Base-by-base conservation (phyloP, 345 rosid species). In the Melastoma malabathricum region DNA sequence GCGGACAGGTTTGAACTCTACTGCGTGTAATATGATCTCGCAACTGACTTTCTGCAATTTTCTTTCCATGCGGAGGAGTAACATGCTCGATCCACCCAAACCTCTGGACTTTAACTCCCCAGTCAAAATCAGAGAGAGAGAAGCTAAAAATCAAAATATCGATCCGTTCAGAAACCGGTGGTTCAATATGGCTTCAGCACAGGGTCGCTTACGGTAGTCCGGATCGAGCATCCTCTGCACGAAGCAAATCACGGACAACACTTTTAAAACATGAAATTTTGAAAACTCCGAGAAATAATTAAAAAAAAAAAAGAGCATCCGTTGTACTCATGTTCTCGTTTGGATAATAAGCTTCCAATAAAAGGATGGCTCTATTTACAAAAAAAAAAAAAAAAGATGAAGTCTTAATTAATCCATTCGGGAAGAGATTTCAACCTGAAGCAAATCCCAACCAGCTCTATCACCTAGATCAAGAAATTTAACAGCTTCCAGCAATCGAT, bases 381-480 rank as follows among this genome's bases (percentile, higher is more conserved):
- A n/a, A n/a, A n/a, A n/a, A n/a, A n/a, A n/a, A 18, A 55, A 18
- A 1, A 31, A 54, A 44, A 43, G 13, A 44, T 14, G 4, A 25
- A 43, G 44, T 15, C 19, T 47, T 15, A 20, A 12, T 45, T 43
- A 12, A 19, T 43, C 27, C 17, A 9, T 15, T 44, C 4, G 13
- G 22, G 29, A 45, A 13, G 34, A 48, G 5, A 31, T 44, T 58
- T 57, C 50, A 58, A 89, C 97, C 97, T 86, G 90, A 46, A 86
- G 96, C 55, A 89, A 73, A 61, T 89, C 81, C 95, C 96, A 86
- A 60, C 97, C 95, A 69, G 97, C 88, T 59, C 69, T 68, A 60
- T 75, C 77, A 23, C 79, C 86, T 23, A 78, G 68, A 76, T 89
- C 97, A 56, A 89, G 75, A 71, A 89, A 89, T 65, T 72, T 79